A percentile compares a stretch with the other conserved stretches of the same genome.
These are phyloP conservation scores for Mytilinidion resinicola DNA, from an alignment of 495 filamentous ascomycete species.

Conservation along the genomic window DNA sequence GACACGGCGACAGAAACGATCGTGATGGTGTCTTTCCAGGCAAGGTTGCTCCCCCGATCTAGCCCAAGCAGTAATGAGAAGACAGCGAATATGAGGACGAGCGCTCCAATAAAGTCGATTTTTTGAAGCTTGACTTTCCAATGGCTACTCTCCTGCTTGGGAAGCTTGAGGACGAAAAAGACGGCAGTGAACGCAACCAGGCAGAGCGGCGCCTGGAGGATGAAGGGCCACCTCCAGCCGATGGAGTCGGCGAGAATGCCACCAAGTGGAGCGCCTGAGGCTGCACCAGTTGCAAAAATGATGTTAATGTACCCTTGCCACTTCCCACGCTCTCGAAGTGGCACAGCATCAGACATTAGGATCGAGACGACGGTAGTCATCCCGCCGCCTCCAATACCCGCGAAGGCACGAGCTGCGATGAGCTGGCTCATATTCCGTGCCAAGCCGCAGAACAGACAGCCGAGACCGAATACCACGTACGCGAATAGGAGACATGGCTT, in stretches of 20 bases:
- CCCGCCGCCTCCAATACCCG: conserved; percentile 76
- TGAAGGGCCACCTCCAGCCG: conserved; percentile 81
- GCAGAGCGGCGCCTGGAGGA: conserved; percentile 64
- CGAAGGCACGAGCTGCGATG: conserved; percentile 62
- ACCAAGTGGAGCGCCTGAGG: conserved; percentile 66
- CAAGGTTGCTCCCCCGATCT: conserved; percentile 70
- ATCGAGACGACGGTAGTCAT: conserved; percentile 80
- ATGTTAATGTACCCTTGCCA: conserved; percentile 84
- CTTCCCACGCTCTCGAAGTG: conserved; percentile 67
- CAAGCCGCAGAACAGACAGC: conserved; percentile 66
- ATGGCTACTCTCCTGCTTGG: conserved; percentile 46
- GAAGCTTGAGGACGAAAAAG: conserved; percentile 55
- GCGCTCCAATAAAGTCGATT: conserved; percentile 74
- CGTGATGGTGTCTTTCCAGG: conserved; percentile 57
- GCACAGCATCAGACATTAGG: conserved; percentile 69
- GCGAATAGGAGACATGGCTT: conserved; percentile 67
- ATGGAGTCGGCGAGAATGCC: conserved; percentile 69
- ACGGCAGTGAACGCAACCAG: conserved; percentile 61
- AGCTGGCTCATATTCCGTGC: conserved; percentile 63
- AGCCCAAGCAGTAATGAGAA: conserved; percentile 67
- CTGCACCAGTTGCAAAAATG: conserved; percentile 64
- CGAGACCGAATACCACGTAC: conserved; percentile 68
- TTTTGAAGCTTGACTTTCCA: conserved; percentile 63
- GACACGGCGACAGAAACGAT: conserved; percentile 54
- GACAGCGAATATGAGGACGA: conserved; percentile 60